Evolutionary conservation across 768 basidiomycete genomes (phyloP), one percentile per base, ranked within the genome.

Genomic region (Termitomyces sp.): DNA sequence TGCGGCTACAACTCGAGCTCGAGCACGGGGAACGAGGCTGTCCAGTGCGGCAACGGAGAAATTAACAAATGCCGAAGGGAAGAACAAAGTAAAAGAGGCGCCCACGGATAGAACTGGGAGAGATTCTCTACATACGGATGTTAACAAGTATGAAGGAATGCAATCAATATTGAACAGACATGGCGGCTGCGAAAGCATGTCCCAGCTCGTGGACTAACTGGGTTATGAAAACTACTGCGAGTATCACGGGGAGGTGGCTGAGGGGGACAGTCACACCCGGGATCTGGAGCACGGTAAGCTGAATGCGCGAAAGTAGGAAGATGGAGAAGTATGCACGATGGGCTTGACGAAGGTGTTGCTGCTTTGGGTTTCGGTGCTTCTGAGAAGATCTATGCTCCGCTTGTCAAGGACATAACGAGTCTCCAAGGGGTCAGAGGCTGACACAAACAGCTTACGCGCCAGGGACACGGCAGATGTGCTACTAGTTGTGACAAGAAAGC

Each of bases 151-250:
- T n/a, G 45, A 18, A 53, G 14, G n/a, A 40, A 26, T 32, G 20
- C n/a, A 1, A 38, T 28, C 11, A 47, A 22, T 44, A 22, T 71
- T 18, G 20, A 24, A 18, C 88, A 66, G 69, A 92, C 89, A 87
- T 65, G 20, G 90, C 87, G 13, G 87, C 92, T 9, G 85, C 74
- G 45, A 93, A 65, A 13, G 86, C 88, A 69, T 95, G 92, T 6
- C 92, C 92, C 0, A 81, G 69, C 71, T 95, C 92, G 62, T 94
- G 92, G 20, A 89, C 67, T n/a, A 86, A 63, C 68, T 93, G 92
- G 54, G 80, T 79, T 9, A 82, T 24, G 47, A 86, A 75, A 16
- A 94, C 76, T 0, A 86, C 79, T 6, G 81, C 33, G 7, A 93
- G 62, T 49, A 94, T 81, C 16, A 85, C 61, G 5, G 88, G 88